Conservation (phyloP, 306 rosid genomes). For the Vachellia collinsii region DNA sequence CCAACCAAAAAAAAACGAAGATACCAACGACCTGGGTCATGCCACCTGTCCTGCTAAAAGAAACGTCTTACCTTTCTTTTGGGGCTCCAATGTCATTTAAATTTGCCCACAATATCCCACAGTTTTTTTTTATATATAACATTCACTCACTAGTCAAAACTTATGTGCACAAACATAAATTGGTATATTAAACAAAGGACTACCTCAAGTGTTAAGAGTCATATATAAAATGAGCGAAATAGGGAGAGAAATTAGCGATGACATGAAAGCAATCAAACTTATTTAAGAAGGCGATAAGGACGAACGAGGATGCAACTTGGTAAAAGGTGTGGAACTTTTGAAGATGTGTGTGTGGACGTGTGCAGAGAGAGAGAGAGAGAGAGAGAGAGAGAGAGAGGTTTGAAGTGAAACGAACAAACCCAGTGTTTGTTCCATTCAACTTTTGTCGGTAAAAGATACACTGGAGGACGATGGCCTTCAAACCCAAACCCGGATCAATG, state of each 20-base stretch:
- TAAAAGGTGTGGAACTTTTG: neutral
- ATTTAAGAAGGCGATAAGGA: slow-evolving; percentile 7
- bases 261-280: neutral
- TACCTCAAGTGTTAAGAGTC: too few species aligned
- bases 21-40: neutral
- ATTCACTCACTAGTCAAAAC: too few species aligned
- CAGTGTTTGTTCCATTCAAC: neutral
- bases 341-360: too few species aligned
- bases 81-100: neutral
- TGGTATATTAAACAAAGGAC: neutral
- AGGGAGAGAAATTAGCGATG: neutral
- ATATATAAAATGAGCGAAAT: too few species aligned
- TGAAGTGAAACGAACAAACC: neutral
- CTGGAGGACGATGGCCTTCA: neutral
- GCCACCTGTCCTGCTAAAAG: slow-evolving; percentile 15
- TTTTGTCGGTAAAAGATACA: neutral
- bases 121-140: too few species aligned
- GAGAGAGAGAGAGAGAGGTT: neutral
- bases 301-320: neutral
- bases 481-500: too few species aligned
- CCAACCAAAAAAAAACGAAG: neutral
- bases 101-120: neutral
- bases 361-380: neutral
- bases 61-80: neutral
- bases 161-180: neutral